Base-by-base conservation (phyloP, 2,329 filamentous ascomycete species). In the Aspergillus japonicus region DNA sequence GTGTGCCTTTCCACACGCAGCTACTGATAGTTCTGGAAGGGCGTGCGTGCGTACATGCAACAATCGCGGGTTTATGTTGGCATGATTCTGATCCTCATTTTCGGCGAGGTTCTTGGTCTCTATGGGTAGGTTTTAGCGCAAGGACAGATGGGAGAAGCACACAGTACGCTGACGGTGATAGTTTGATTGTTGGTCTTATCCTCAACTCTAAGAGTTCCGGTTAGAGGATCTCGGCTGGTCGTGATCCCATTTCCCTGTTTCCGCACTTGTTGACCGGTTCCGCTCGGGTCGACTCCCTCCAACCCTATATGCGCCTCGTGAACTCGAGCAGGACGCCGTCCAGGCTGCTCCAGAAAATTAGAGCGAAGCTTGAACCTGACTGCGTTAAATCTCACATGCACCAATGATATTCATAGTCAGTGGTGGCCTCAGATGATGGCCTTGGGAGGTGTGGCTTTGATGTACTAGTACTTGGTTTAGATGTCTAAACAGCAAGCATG, bases 61-160 rank as follows among this genome's bases (percentile, higher is more conserved):
- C 95, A 99, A 78, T 96, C 91, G 53, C 87, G 94, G 64, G 90
- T 99, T 66, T 99, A 97, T 70, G 95, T 99, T 53, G 95, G 95
- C 77, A 98, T 98, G 95, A 94, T 99, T 50, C 81, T 99, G 70
- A 98, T 98, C 68, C 85, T 98, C 64, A 99, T 99, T 85, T 99
- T 99, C 75, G 95, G 92, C 59, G 95, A 99, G 83, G 95, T 99
- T 19, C 76, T 99, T 74, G 95, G 95, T 76, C 88, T 99, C 33
- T 99, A 99, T 72, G 95, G 95, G 92, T 96, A 83, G 68, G 89
- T 68, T 39, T 33, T 50, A n/a, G 19, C 21, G 21, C 11, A 21
- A 10, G 7, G 42, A 24, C 33, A 10, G 14, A 10, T n/a, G 16
- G 14, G 23, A 21, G 12, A 31, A 12, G 3, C 11, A 7, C 5